Base-by-base conservation (phyloP, 2,329 filamentous ascomycete genomes). In the Claviceps africana region DNA sequence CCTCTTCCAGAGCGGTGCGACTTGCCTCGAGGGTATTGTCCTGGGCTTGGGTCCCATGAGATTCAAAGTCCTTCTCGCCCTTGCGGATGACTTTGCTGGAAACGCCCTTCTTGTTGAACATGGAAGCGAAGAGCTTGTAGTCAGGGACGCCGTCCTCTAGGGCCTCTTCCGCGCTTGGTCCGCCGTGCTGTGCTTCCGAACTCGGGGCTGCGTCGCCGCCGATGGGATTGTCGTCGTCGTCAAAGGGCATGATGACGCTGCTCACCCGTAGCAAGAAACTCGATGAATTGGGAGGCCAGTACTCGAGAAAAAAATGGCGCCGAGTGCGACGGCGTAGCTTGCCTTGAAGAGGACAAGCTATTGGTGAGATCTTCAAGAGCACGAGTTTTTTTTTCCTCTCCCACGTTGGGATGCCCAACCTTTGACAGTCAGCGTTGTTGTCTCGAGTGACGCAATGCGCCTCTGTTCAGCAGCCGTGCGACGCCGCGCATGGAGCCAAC, bases 61-160 rank as follows among this genome's bases (percentile, higher is more conserved):
- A 83, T 70, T 97, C 93, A 66, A 96, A 98, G 70, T 98, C 93
- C 68, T 98, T 98, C 66, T 95, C 89, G 55, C 93, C 93, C 57
- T 89, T 88, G 58, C 91, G 89, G 37, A 95, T 88, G 11, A 90
- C 77, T 59, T 81, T 80, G 49, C 73, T 67, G 9, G 75, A 76
- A 44, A 75, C 67, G 47, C 72, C 69, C 51, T 71, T 69, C 61
- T 78, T 77, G 55, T 70, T 65, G 56, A 76, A 73, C 56, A 78
- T 67, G 31, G 75, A 70, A 3, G 72, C 70, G 56, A 83, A 82
- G 56, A 90, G 83, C 57, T 86, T 83, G 67, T 91, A 96, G 69
- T 97, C 91, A 62, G 90, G 88, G 2, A 83, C 79, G 65, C 90
- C 86, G 60, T 95, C 90, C 42, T 84, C 84, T 51, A 83, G 75